Evolutionary conservation across 1,139 yeast genomes (phyloP).

Genomic region (Meyerozyma athensensis): DNA sequence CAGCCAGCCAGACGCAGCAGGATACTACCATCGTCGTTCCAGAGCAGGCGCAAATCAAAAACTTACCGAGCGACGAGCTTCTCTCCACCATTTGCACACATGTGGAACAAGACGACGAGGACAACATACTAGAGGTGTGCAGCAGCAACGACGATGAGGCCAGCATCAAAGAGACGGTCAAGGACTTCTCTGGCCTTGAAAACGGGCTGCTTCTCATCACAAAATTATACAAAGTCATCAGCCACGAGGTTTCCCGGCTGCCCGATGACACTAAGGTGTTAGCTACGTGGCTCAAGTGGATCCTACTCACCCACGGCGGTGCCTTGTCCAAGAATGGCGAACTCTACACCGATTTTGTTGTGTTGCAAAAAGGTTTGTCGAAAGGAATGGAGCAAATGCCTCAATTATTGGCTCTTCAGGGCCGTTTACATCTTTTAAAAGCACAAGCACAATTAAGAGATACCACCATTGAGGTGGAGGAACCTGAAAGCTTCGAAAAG

Average conservation of each 20-base stretch:
- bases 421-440: constrained; percentile 38
- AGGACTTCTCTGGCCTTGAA: constrained; percentile 17
- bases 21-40: constrained; percentile 13
- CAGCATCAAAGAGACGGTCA: constrained; percentile 33
- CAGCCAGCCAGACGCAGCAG: constrained; percentile 1
- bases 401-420: constrained; percentile 38
- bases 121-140: constrained; percentile 25
- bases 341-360: constrained; percentile 26
- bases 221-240: constrained; percentile 30
- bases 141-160: constrained; percentile 28
- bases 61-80: constrained; percentile 23
- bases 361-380: constrained; percentile 25
- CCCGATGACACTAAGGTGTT: constrained; percentile 29
- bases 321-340: constrained; percentile 29
- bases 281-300: constrained; percentile 48
- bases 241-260: constrained; percentile 29
- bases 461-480: constrained; percentile 16
- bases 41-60: constrained; percentile 12
- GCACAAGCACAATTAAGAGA: constrained; percentile 35
- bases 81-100: constrained; percentile 9
- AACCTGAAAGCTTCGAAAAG: not conserved
- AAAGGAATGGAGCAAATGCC: constrained; percentile 34
- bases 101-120: constrained; percentile 5
- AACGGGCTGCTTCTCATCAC: constrained; percentile 16
- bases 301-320: constrained; percentile 43